Evolutionary conservation across 495 filamentous ascomycete genomes (phyloP).

Genomic region (Podospora tetraspora): DNA sequence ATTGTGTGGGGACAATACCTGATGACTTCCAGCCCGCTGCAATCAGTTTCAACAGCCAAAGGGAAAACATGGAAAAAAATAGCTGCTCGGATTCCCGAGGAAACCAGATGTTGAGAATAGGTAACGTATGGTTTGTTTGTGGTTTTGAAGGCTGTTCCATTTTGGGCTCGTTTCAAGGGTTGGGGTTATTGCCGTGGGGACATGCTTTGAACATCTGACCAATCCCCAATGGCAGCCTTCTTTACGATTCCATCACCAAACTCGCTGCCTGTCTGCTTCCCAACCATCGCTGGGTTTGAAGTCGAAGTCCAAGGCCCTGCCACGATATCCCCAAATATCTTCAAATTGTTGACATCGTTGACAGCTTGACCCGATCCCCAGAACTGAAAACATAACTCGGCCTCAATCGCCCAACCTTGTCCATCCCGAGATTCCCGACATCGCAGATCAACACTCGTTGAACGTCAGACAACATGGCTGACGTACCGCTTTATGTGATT

Average conservation of each 20-base stretch:
- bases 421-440: background rate
- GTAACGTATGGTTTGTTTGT: background rate
- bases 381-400: too few relatives aligned
- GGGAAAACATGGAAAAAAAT: background rate
- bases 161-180: background rate
- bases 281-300: background rate
- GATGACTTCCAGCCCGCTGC: background rate
- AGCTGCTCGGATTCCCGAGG: background rate
- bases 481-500: conserved; percentile 79
- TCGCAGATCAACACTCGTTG: background rate
- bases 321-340: background rate
- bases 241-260: background rate
- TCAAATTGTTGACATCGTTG: background rate
- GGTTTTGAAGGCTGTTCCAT: background rate
- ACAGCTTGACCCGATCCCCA: background rate
- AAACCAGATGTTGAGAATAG: background rate
- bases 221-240: background rate
- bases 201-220: background rate
- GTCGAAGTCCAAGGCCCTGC: background rate
- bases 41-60: too few relatives aligned
- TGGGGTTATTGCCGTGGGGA: background rate
- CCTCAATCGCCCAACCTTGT: background rate
- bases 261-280: background rate
- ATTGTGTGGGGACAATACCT: background rate
- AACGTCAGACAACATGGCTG: conserved; percentile 49